These are phyloP conservation scores for Solanum peruvianum DNA, from an alignment of 257 asterid genomes.

Conservation along the genomic window DNA sequence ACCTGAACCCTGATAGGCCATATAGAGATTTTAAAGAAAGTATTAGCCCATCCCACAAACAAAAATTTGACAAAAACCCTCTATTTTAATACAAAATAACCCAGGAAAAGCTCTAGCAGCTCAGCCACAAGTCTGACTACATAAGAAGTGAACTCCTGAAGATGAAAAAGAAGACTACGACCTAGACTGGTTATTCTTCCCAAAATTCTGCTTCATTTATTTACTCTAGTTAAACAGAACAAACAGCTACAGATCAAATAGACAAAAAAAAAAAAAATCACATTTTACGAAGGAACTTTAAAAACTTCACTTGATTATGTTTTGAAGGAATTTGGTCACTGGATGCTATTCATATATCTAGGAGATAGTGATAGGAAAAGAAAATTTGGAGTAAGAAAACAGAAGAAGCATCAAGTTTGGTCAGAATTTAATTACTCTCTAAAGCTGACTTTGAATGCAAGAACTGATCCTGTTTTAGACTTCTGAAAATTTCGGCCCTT, in stretches of 20 bases:
- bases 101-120: neutral
- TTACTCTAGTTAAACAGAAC: neutral
- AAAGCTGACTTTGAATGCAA: conserved; percentile 98
- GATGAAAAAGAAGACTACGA: neutral
- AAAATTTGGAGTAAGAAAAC: neutral
- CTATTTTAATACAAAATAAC: neutral
- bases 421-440: conserved; percentile 61
- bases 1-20: neutral
- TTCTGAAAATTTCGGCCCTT: conserved; percentile 65
- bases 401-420: neutral
- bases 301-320: neutral
- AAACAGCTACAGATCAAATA: neutral
- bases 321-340: neutral
- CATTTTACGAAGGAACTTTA: neutral
- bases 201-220: neutral
- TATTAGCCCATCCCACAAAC: neutral
- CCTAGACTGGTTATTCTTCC: neutral
- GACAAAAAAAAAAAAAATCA: neutral
- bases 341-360: neutral
- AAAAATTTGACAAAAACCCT: neutral
- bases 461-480: conserved; percentile 87
- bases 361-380: neutral
- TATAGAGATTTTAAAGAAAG: neutral
- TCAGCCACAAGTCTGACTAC: neutral
- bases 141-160: neutral